Evolutionary conservation across 225 moss, liverwort and hornwort species (phyloP).

Genomic region (Pseudisothecium myosuroides): DNA sequence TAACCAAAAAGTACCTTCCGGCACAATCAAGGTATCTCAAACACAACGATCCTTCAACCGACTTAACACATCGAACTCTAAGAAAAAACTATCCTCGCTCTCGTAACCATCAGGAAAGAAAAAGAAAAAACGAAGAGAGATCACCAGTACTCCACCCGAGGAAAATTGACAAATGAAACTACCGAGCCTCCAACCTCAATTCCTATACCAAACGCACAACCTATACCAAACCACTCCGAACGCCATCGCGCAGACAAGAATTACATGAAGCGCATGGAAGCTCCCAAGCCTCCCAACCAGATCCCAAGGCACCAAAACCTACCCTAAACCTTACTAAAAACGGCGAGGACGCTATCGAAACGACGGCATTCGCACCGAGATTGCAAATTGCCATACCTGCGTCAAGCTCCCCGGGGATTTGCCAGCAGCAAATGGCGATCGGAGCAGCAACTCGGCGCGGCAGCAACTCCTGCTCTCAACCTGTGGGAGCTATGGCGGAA

Average conservation of each 20-base stretch:
- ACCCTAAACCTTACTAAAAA: conserved; percentile 20
- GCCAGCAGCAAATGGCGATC: neutral
- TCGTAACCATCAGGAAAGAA: neutral
- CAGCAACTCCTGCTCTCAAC: neutral
- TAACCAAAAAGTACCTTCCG: neutral
- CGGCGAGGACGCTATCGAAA: neutral
- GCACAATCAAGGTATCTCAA: neutral
- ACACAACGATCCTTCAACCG: neutral
- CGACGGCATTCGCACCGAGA: neutral
- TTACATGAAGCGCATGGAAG: neutral
- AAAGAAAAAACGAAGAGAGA: neutral
- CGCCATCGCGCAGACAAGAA: neutral
- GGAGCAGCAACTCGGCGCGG: neutral
- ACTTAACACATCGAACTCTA: neutral
- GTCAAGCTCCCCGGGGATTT: neutral
- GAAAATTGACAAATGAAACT: neutral
- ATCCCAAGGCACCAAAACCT: conserved; percentile 16
- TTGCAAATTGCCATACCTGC: conserved; percentile 6
- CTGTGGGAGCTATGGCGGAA: conserved; percentile 7
- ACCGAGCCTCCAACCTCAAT: neutral
- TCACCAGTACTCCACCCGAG: neutral
- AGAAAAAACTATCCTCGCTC: neutral
- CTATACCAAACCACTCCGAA: neutral
- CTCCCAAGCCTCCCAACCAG: neutral
- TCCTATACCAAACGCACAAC: neutral